Conservation (phyloP, 305 asterid species). For the Fraxinus greggii region DNA sequence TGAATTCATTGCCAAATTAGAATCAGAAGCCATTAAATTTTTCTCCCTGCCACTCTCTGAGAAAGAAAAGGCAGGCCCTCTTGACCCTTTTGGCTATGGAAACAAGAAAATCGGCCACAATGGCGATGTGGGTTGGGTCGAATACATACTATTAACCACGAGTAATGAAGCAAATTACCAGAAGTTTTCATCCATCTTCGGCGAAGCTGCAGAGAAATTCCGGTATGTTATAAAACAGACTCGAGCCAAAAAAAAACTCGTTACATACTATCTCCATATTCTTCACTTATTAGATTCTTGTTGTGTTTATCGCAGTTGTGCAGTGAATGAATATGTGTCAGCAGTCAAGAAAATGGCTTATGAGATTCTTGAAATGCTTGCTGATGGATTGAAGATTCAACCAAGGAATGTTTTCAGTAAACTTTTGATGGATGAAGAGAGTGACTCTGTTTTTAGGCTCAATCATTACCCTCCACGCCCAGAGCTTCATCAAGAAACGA, state of each 20-base stretch:
- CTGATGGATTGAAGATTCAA: slow-evolving; percentile 61
- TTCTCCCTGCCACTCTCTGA: slow-evolving; percentile 57
- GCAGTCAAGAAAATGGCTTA: slow-evolving; percentile 74
- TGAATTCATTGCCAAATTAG: slow-evolving; percentile 47
- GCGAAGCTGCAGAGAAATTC: slow-evolving; percentile 51
- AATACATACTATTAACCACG: slow-evolving; percentile 53
- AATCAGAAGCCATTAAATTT: slow-evolving; percentile 60
- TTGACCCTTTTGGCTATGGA: slow-evolving; percentile 81
- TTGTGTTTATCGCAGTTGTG: slow-evolving; percentile 32
- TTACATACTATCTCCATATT: no score
- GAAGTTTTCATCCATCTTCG: slow-evolving; percentile 46
- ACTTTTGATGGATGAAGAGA: slow-evolving; percentile 66
- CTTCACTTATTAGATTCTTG: not conserved
- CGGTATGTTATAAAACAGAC: slow-evolving; percentile 31
- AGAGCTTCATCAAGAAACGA: slow-evolving; percentile 30
- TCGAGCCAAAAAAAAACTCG: not conserved
- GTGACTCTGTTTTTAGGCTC: slow-evolving; percentile 84
- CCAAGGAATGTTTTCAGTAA: slow-evolving; percentile 56
- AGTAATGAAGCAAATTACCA: slow-evolving; percentile 42
- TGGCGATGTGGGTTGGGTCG: slow-evolving; percentile 74
- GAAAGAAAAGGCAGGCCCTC: slow-evolving; percentile 60
- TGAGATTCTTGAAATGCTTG: slow-evolving; percentile 62
- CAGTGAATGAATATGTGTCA: slow-evolving; percentile 50
- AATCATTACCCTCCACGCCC: slow-evolving; percentile 74
- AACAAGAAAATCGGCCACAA: slow-evolving; percentile 54